Conservation (phyloP, 805 yeast genomes). For the Myxozyma udenii region DNA sequence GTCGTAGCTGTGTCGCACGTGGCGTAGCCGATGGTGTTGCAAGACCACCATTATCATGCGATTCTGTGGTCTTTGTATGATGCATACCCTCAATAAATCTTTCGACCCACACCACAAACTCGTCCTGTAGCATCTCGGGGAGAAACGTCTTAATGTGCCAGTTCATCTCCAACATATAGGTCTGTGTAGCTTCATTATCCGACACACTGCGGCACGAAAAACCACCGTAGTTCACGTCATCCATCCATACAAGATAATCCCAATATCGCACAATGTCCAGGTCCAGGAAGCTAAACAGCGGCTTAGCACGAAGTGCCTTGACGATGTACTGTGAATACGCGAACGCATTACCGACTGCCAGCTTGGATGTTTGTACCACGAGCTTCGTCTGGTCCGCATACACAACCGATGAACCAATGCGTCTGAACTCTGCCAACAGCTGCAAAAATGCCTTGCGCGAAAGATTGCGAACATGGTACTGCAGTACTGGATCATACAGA, state of each 20-base stretch:
- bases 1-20: slow-evolving; percentile 17
- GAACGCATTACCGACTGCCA: slow-evolving; percentile 78
- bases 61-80: slow-evolving; percentile 47
- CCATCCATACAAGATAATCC: slow-evolving; percentile 97
- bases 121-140: slow-evolving; percentile 72
- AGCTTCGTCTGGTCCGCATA: slow-evolving; percentile 77
- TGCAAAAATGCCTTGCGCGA: slow-evolving; percentile 80
- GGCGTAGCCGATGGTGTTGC: slow-evolving; percentile 30
- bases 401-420: slow-evolving; percentile 74
- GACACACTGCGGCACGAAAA: slow-evolving; percentile 41
- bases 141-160: slow-evolving; percentile 80
- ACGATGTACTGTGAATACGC: slow-evolving; percentile 85
- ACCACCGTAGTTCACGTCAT: slow-evolving; percentile 83
- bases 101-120: slow-evolving; percentile 83
- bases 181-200: slow-evolving; percentile 29
- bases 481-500: slow-evolving; percentile 72
- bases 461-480: slow-evolving; percentile 82
- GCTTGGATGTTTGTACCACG: slow-evolving; percentile 68
- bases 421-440: slow-evolving; percentile 70
- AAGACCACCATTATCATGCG: not conserved
- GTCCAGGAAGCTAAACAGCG: slow-evolving; percentile 79
- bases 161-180: slow-evolving; percentile 47
- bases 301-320: slow-evolving; percentile 72
- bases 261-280: slow-evolving; percentile 72
- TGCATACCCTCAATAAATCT: slow-evolving; percentile 70